phyloP scores from a whole-genome alignment of 768 basidiomycete genomes.

The Pleurotus cornucopiae region DNA sequence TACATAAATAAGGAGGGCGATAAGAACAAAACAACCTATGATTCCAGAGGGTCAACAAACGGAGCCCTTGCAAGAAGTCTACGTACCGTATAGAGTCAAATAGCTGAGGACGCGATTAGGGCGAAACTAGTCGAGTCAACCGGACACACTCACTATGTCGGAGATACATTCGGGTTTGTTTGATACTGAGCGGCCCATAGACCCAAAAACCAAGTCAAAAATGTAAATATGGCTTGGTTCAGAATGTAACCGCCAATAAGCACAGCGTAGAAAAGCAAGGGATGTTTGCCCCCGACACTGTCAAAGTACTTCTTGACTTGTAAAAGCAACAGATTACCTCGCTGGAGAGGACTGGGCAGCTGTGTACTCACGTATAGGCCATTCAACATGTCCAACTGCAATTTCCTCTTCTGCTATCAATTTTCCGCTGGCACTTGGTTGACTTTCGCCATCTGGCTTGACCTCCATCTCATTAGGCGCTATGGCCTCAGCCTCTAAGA shows the following conservation, averaged over 20 bases:
- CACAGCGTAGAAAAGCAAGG: conserved; percentile 27
- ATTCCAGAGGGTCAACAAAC: not conserved
- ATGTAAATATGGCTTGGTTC: conserved; percentile 18
- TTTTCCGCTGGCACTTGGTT: conserved; percentile 22
- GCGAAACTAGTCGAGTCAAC: conserved; percentile 4
- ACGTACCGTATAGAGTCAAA: conserved; percentile 33
- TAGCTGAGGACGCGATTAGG: conserved; percentile 32
- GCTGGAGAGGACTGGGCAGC: conserved; percentile 16
- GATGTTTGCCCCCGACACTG: conserved; percentile 31
- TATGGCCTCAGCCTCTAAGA: conserved; percentile 20
- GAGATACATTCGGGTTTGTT: conserved; percentile 26
- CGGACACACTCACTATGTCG: conserved; percentile 28
- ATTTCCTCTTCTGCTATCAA: conserved; percentile 66
- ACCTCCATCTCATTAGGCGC: conserved; percentile 14
- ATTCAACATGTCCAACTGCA: conserved; percentile 53
- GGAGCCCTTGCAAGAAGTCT: not conserved
- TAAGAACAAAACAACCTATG: conserved; percentile 27
- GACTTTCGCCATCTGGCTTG: conserved; percentile 30
- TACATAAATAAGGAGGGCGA: conserved; percentile 26
- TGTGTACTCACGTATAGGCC: conserved; percentile 32
- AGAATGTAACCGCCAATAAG: conserved; percentile 21
- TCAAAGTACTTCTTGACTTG: conserved; percentile 33
- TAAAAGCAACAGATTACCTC: not conserved
- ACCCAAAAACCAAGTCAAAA: conserved; percentile 41
- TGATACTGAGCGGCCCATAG: conserved; percentile 44